These are phyloP conservation scores for Parasarocladium wereldwijsianum DNA, from an alignment of 2,329 filamentous ascomycete species.

Conservation along the genomic window DNA sequence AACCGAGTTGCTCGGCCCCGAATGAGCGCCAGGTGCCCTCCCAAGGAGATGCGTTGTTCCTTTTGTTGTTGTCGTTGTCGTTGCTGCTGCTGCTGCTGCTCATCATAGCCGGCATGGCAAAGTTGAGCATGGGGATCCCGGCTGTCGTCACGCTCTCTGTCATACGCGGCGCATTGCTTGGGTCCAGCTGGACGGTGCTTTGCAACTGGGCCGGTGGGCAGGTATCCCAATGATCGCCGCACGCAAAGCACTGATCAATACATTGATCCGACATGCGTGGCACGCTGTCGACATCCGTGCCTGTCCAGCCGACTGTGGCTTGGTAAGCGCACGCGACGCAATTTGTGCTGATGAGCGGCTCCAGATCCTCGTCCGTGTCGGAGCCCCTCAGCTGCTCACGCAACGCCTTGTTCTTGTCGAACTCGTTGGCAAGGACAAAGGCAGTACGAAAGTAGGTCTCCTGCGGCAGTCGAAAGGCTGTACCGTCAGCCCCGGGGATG, in stretches of 20 bases:
- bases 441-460: slow-evolving; percentile 6
- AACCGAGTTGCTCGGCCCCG: slow-evolving; percentile 7
- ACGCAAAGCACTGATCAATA: slow-evolving; percentile 4
- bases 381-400: slow-evolving; percentile 1
- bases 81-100: slow-evolving; percentile 5
- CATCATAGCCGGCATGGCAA: slow-evolving; percentile 4
- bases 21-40: slow-evolving; percentile 7
- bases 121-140: slow-evolving; percentile 3
- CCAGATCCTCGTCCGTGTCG: not conserved
- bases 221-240: slow-evolving; percentile 1
- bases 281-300: slow-evolving; percentile 5
- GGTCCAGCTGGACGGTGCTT: slow-evolving; percentile 2
- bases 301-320: slow-evolving; percentile 5
- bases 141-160: slow-evolving; percentile 2
- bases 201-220: not conserved
- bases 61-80: too few species aligned
- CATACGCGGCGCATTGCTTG: slow-evolving; percentile 5
- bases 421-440: slow-evolving; percentile 5
- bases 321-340: slow-evolving; percentile 2
- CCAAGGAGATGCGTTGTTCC: slow-evolving; percentile 6
- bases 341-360: not conserved
- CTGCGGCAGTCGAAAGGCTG: slow-evolving; percentile 6
- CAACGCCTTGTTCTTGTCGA: slow-evolving; percentile 4
- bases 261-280: slow-evolving; percentile 7
- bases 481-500: slow-evolving; percentile 6